Evolutionary conservation across 2,329 filamentous ascomycete species (phyloP).

Genomic region (Alternaria incomplexa): DNA sequence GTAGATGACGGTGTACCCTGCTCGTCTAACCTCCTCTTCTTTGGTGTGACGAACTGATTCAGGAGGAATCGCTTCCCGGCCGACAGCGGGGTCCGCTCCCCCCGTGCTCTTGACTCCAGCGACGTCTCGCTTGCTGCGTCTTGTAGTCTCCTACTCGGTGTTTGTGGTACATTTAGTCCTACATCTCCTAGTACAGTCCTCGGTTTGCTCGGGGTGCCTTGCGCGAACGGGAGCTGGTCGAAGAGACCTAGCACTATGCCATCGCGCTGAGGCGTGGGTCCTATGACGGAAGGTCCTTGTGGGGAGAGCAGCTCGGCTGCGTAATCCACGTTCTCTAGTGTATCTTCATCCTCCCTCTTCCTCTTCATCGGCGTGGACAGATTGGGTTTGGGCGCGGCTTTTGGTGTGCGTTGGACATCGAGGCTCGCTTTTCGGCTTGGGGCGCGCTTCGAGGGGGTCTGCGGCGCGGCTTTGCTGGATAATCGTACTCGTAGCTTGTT

Average conservation of each 20-base stretch:
- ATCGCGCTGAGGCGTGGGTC: slow-evolving; percentile 80
- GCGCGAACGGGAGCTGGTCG: slow-evolving; percentile 65
- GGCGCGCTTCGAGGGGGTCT: slow-evolving; percentile 42
- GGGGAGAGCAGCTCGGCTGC: slow-evolving; percentile 33
- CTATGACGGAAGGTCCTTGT: slow-evolving; percentile 57
- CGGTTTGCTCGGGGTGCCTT: slow-evolving; percentile 50
- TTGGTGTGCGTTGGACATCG: slow-evolving; percentile 35
- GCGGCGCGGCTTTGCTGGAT: slow-evolving; percentile 32
- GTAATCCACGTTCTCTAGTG: slow-evolving; percentile 17
- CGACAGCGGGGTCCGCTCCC: slow-evolving; percentile 57
- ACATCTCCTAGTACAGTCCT: slow-evolving; percentile 39
- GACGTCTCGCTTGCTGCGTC: slow-evolving; percentile 36
- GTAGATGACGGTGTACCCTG: slow-evolving; percentile 44
- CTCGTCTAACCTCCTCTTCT: slow-evolving; percentile 53
- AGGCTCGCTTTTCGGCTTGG: slow-evolving; percentile 24
- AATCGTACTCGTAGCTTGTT: slow-evolving; percentile 62
- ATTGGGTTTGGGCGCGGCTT: slow-evolving; percentile 24
- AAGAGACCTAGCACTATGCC: slow-evolving; percentile 79
- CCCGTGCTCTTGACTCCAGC: slow-evolving; percentile 36
- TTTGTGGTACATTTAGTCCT: slow-evolving; percentile 44
- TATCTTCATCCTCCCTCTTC: slow-evolving; percentile 32
- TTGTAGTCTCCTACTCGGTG: slow-evolving; percentile 45
- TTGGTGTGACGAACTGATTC: slow-evolving; percentile 68
- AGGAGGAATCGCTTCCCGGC: slow-evolving; percentile 66
- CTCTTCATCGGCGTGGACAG: slow-evolving; percentile 41